phyloP scores from a whole-genome alignment of 129 eudicot species.

The Oenanthe sinensis region DNA sequence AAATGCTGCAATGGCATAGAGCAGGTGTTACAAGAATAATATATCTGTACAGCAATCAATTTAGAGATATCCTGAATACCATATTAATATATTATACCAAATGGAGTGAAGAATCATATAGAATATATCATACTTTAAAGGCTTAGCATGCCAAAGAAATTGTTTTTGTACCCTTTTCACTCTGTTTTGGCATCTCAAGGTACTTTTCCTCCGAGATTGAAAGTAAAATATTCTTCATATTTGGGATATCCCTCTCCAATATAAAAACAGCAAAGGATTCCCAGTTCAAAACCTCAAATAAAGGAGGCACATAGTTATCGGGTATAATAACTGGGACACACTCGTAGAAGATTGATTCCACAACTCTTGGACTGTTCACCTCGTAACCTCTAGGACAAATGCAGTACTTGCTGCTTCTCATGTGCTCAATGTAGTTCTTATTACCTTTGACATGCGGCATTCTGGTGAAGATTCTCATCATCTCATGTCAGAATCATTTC shows the following conservation, averaged over 20 bases:
- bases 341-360: constrained; percentile 56
- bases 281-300: constrained; percentile 65
- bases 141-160: constrained; percentile 56
- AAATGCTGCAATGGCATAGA: background rate
- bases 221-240: constrained; percentile 45
- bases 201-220: constrained; percentile 47
- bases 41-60: background rate
- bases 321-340: constrained; percentile 66
- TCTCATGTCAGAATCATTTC: constrained; percentile 65
- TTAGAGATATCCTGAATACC: constrained; percentile 25
- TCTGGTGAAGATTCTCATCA: constrained; percentile 26
- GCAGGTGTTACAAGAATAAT: background rate
- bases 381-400: constrained; percentile 65
- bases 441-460: constrained; percentile 58
- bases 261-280: constrained; percentile 57
- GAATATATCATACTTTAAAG: constrained; percentile 62
- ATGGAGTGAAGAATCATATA: constrained; percentile 72
- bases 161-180: constrained; percentile 51
- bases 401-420: constrained; percentile 71
- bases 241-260: constrained; percentile 51
- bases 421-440: constrained; percentile 54
- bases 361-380: constrained; percentile 64
- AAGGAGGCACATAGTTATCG: constrained; percentile 63
- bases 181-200: constrained; percentile 50
- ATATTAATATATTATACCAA: constrained; percentile 69